Evolutionary conservation across 257 asterid species (phyloP).

Genomic region (Catharanthus roseus): DNA sequence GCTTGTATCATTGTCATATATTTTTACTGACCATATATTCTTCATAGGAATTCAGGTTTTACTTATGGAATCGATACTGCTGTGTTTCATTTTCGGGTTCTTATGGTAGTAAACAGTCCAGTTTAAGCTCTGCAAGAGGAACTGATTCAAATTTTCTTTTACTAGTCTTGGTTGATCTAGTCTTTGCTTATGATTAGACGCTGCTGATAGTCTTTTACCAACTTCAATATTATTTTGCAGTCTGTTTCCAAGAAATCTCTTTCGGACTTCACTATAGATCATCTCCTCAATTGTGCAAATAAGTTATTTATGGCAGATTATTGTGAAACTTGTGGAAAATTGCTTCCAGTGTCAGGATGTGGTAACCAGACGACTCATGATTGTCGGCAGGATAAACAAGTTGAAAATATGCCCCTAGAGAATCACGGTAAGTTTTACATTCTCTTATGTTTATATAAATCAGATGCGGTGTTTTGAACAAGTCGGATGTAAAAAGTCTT

Average conservation of each 20-base stretch:
- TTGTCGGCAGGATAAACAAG: conserved; percentile 1
- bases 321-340: conserved; percentile 25
- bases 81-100: background rate
- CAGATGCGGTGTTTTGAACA: background rate
- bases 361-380: conserved; percentile 2
- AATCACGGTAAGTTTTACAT: conserved; percentile 19
- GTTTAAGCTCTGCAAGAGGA: background rate
- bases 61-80: background rate
- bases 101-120: background rate
- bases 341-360: conserved; percentile 22
- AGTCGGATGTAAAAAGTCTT: background rate
- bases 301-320: conserved; percentile 32
- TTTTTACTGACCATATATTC: background rate
- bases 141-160: background rate
- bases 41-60: background rate
- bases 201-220: background rate
- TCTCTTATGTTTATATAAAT: background rate
- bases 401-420: background rate
- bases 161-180: background rate
- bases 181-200: background rate
- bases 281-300: conserved; percentile 53
- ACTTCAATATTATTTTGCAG: conserved; percentile 19
- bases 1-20: background rate
- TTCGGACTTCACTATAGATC: conserved; percentile 44
- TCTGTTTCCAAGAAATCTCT: conserved; percentile 37